Base-by-base conservation (phyloP, 306 rosid species). In the Coriaria nepalensis region DNA sequence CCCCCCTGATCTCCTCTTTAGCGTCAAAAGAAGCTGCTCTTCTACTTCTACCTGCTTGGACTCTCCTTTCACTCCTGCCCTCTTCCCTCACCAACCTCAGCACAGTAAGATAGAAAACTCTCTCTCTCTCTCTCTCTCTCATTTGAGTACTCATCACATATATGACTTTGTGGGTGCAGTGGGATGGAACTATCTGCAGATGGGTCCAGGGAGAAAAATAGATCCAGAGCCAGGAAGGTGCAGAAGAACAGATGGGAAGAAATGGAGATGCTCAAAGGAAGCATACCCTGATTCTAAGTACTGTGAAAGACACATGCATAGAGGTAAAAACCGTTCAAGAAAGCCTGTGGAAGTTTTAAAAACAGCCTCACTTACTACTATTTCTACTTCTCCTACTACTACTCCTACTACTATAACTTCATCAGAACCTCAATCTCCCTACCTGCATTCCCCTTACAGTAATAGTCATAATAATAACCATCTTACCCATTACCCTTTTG, bases 241-340 rank as follows among this genome's bases (percentile, higher is more conserved):
- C 13, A 81, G 96, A 68, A 81, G 98, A 82, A 90, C 98, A n/a
- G 95, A 90, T 59, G 98, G 98, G 2, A 85, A 90, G 47, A 90
- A 90, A 65, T 90, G 95, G 98, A 77, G 98, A 53, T 90, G 98
- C 40, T 85, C 98, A 8, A 90, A 90, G 60, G 98, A 85, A 45
- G 98, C 98, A 2, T 90, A 68, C 63, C 83, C 81, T 40, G 95
- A 85, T 71, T 90, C 98, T 0, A 90, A 90, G 54, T 90, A 90
- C 81, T 90, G 98, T 43, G 95, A 90, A 61, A 90, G 94, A 62
- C 98, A 90, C 86, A 90, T 90, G 98, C 98, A 90, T 43, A 77
- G 98, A 81, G 95, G 98, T 32, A 90, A 90, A 15, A 85, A 90
- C 72, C 98, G 98, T 90, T 79, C 95, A 80, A 90, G 98, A 90